Evolutionary conservation across 2,329 filamentous ascomycete genomes (phyloP).

Genomic region (Nemania sp.): DNA sequence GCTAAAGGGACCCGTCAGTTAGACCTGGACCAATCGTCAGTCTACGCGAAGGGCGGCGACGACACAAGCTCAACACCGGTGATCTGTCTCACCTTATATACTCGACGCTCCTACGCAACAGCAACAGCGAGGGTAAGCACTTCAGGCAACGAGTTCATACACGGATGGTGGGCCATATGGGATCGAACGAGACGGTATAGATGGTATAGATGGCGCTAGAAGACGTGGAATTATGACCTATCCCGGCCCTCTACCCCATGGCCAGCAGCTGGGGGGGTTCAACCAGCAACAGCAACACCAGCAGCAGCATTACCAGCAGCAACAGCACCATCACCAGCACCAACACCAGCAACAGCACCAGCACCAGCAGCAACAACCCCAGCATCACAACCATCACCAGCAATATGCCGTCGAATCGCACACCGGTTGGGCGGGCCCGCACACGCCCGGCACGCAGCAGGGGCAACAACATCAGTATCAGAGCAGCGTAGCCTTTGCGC

Average conservation of each 20-base stretch:
- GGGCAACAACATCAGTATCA: slow-evolving; percentile 39
- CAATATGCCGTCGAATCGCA: slow-evolving; percentile 44
- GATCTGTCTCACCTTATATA: background rate
- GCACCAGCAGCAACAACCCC: slow-evolving; percentile 34
- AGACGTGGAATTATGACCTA: slow-evolving; percentile 53
- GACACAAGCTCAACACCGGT: slow-evolving; percentile 17
- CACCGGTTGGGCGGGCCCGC: slow-evolving; percentile 47
- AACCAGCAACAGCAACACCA: slow-evolving; percentile 43
- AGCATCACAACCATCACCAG: slow-evolving; percentile 37
- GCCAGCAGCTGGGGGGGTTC: slow-evolving; percentile 49
- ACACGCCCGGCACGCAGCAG: slow-evolving; percentile 42
- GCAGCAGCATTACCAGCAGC: slow-evolving; percentile 34
- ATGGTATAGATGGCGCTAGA: slow-evolving; percentile 38
- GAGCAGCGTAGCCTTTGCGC: slow-evolving; percentile 22
- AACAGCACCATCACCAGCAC: slow-evolving; percentile 5
- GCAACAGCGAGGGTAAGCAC: slow-evolving; percentile 3
- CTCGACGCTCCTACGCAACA: background rate
- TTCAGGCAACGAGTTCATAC: too few species aligned
- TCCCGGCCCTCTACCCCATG: slow-evolving; percentile 49
- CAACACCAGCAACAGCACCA: slow-evolving; percentile 42
- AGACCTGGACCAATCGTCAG: slow-evolving; percentile 23
- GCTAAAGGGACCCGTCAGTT: slow-evolving; percentile 2
- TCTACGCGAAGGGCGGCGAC: slow-evolving; percentile 25
- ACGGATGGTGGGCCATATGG: background rate
- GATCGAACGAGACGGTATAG: slow-evolving; percentile 23